Evolutionary conservation across 2,329 filamentous ascomycete species (phyloP), one percentile per base, ranked within the genome.

Genomic region (Fusarium sp.): DNA sequence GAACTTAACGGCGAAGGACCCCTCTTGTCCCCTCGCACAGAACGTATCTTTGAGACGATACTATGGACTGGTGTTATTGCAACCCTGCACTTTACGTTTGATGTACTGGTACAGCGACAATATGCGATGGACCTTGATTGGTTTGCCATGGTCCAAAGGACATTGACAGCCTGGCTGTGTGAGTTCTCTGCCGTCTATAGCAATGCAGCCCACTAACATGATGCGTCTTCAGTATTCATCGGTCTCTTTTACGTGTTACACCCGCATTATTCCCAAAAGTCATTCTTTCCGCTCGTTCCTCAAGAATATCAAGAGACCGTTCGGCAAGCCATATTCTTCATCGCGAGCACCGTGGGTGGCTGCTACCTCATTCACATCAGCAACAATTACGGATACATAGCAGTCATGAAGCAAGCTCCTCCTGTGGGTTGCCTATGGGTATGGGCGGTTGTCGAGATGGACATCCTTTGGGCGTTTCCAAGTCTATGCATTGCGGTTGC

Each of bases 381-480:
- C 30, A 98, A 98, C 77, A 87, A 85, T 33, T 89, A 90, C 71
- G 89, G 91, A 7, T 98, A 98, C 77, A 90, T 97, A 74, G 92
- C 92, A 10, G 90, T 97, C 23, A 95, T 98, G 93, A 97, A 97
- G 83, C 90, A 90, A 70, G 92, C 94, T 1, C 96, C 96, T n/a
- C 91, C 94, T 8, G 80, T 98, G 17, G 96, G 94, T 1, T 95
- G 93, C 42, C 80, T 98, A 20, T 98, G 95, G 95, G 88, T 98
- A 7, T 98, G 95, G 94, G 90, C 92, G 35, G 91, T 98, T 26
- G 87, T 98, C 49, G 96, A 99, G 83, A 87, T 98, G 82, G 87
- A 93, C 60, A 83, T 97, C 42, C 77, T 85, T 1, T 90, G 88
- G 76, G 93, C 92, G 1, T 82, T 91, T 3, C 73, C 81, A 15